Percentiles rank a stretch among this genome's conserved stretches.
These are phyloP conservation scores for Trichoderma cornu-damae DNA, from an alignment of 2,329 filamentous ascomycete species.

Conservation along the genomic window DNA sequence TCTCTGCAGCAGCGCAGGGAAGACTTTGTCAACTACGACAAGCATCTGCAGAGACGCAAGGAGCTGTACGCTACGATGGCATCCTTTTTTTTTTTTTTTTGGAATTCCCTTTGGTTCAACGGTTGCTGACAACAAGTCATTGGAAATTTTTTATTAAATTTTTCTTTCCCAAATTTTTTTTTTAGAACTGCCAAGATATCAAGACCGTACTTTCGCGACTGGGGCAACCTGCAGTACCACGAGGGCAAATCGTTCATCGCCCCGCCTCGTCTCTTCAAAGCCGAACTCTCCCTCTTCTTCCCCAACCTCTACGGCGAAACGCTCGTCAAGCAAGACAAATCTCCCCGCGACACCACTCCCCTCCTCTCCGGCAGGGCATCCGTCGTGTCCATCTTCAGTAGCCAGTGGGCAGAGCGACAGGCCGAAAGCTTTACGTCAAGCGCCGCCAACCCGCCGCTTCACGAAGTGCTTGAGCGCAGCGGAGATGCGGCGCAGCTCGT, in stretches of 20 bases:
- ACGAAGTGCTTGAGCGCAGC: conserved; percentile 52
- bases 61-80: conserved; percentile 74
- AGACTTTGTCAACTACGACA: conserved; percentile 80
- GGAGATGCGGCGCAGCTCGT: conserved; percentile 63
- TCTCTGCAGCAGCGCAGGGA: conserved; percentile 63
- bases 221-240: conserved; percentile 75
- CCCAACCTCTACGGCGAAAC: conserved; percentile 85
- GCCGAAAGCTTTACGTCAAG: conserved; percentile 63
- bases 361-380: conserved; percentile 67
- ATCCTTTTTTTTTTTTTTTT: no score
- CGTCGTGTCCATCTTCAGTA: conserved; percentile 76
- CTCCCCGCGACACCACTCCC: conserved; percentile 65
- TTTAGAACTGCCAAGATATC: conserved; percentile 66
- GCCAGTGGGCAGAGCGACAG: conserved; percentile 81
- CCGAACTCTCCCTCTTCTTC: conserved; percentile 81
- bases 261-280: conserved; percentile 77
- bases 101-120: no score
- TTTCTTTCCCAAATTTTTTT: no score
- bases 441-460: conserved; percentile 64
- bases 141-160: no score
- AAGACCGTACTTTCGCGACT: conserved; percentile 94
- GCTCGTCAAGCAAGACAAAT: conserved; percentile 51
- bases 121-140: neutral
- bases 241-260: conserved; percentile 90
- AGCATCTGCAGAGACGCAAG: conserved; percentile 70